Evolutionary conservation across 164 flowering plant genomes (phyloP).

Genomic region (Nymphaea colorata): DNA sequence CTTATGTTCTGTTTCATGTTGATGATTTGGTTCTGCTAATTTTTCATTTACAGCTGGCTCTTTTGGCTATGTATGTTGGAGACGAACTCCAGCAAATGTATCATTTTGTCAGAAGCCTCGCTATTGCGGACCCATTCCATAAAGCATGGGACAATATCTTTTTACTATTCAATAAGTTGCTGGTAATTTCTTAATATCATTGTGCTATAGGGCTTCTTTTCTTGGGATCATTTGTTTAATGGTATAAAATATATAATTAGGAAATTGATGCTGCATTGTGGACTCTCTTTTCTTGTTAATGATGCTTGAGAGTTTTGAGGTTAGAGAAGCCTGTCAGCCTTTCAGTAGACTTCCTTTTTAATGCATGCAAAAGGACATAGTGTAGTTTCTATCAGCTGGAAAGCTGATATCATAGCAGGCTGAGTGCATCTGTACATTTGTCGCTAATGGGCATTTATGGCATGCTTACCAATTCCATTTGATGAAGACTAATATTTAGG

Average conservation of each 20-base stretch:
- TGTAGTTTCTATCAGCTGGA: too few relatives aligned
- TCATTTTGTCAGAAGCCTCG: slow-evolving; percentile 73
- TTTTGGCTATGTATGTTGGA: slow-evolving; percentile 64
- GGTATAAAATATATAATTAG: background rate
- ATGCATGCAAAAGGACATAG: too few relatives aligned
- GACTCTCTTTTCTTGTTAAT: background rate
- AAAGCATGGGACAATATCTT: slow-evolving; percentile 73
- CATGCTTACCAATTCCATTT: too few relatives aligned
- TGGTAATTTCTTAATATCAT: background rate
- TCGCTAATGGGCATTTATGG: too few relatives aligned
- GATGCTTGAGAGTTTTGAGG: background rate
- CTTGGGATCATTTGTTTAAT: background rate
- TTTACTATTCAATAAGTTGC: slow-evolving; percentile 67
- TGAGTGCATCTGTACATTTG: too few relatives aligned
- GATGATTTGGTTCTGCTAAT: slow-evolving; percentile 2
- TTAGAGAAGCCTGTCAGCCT: background rate
- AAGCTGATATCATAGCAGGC: too few relatives aligned
- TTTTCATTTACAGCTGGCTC: slow-evolving; percentile 50
- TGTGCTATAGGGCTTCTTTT: background rate
- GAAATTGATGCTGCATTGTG: background rate
- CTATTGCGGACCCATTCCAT: slow-evolving; percentile 77
- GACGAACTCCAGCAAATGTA: slow-evolving; percentile 76
- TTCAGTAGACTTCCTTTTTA: background rate
- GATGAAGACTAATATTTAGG: too few relatives aligned
- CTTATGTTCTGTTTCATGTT: background rate